Evolutionary conservation across 768 basidiomycete species (phyloP).

Genomic region (Tricholoma saponaceum): DNA sequence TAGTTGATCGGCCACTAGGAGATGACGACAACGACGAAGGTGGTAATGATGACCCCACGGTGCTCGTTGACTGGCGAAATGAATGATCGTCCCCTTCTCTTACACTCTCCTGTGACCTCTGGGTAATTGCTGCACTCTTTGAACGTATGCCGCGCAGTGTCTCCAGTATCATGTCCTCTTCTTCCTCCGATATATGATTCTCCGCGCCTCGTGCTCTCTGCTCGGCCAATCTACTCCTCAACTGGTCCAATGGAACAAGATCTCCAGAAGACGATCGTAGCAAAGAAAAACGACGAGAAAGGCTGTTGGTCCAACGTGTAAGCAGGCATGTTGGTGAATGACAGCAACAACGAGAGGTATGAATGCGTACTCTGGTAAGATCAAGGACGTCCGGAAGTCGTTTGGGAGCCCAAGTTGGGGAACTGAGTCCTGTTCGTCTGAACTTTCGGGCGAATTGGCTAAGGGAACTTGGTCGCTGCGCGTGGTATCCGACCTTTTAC

Average conservation of each 20-base stretch:
- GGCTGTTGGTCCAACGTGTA: conserved; percentile 38
- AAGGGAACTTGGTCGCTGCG: conserved; percentile 35
- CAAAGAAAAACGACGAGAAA: conserved; percentile 78
- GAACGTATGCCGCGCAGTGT: conserved; percentile 51
- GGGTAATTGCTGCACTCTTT: conserved; percentile 23
- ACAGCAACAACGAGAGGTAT: conserved; percentile 7
- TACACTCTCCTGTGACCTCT: conserved; percentile 33
- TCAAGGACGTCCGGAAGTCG: conserved; percentile 84
- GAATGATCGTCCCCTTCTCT: conserved; percentile 24
- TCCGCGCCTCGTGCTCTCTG: conserved; percentile 68
- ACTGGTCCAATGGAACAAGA: conserved; percentile 59
- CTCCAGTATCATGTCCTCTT: conserved; percentile 82
- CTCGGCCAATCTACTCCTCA: conserved; percentile 66
- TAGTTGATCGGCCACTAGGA: conserved; percentile 46
- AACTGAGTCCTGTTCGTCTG: conserved; percentile 34
- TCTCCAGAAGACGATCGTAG: conserved; percentile 67
- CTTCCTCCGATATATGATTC: conserved; percentile 73
- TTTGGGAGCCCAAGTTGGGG: conserved; percentile 62
- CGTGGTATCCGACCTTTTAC: conserved; percentile 77
- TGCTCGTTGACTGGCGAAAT: conserved; percentile 25
- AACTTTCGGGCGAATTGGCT: conserved; percentile 22
- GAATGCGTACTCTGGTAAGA: conserved; percentile 73
- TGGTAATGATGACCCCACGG: conserved; percentile 33
- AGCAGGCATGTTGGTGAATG: conserved; percentile 14
- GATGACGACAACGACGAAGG: conserved; percentile 38